These are phyloP conservation scores for Ustilago xerochloae DNA, from an alignment of 1,284 basidiomycete genomes.

Conservation along the genomic window DNA sequence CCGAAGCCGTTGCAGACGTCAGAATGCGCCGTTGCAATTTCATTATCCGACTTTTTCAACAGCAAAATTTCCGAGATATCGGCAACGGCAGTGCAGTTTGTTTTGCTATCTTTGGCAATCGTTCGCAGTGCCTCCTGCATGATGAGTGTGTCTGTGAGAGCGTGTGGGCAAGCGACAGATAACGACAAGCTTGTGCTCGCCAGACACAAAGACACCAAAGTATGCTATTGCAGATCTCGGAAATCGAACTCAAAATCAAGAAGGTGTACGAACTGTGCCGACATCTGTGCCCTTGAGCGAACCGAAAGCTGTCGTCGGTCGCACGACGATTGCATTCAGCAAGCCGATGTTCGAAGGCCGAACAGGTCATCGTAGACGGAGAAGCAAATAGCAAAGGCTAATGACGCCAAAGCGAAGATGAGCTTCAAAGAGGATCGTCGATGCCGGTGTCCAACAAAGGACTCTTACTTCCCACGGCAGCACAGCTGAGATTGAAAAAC, in stretches of 20 bases:
- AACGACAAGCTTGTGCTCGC: not conserved
- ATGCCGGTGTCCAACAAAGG: slow-evolving; percentile 1
- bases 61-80: not conserved
- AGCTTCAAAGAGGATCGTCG: not conserved
- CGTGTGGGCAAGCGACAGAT: slow-evolving; percentile 1
- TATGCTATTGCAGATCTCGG: not conserved
- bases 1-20: slow-evolving; percentile 9
- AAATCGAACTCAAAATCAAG: not conserved
- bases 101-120: slow-evolving; percentile 5
- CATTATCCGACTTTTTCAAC: not conserved
- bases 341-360: too few relatives aligned
- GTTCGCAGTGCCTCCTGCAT: not conserved
- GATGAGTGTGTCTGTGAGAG: not conserved
- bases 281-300: too few relatives aligned
- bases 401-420: not conserved
- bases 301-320: too few relatives aligned
- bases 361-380: too few relatives aligned
- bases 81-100: too few relatives aligned
- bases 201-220: too few relatives aligned
- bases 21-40: not conserved
- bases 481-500: not conserved
- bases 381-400: not conserved
- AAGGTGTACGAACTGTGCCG: too few relatives aligned
- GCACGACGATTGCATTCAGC: too few relatives aligned
- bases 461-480: not conserved